Percentiles rank a stretch among this genome's conserved stretches.
phyloP scores from a whole-genome alignment of 2,329 filamentous ascomycete genomes.

The Diplodia seriata region DNA sequence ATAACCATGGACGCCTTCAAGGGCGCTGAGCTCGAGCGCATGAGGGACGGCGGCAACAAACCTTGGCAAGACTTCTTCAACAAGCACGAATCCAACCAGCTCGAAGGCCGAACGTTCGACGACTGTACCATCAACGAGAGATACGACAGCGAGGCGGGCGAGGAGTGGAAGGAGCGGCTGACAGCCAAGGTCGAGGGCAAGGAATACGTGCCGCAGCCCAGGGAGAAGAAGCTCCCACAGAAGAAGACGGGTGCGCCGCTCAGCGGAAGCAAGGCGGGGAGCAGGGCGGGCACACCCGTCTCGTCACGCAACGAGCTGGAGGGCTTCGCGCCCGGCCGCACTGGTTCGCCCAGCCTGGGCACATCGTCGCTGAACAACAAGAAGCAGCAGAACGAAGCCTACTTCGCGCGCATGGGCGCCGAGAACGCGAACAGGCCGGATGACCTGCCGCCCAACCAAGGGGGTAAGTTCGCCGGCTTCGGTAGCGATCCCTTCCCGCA shows the following conservation, averaged over 20 bases:
- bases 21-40: slow-evolving; percentile 85
- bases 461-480: slow-evolving; percentile 91
- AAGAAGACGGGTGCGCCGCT: slow-evolving; percentile 39
- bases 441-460: slow-evolving; percentile 81
- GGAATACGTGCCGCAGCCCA: slow-evolving; percentile 77
- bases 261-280: slow-evolving; percentile 45
- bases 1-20: slow-evolving; percentile 99
- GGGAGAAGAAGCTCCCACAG: slow-evolving; percentile 54
- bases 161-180: slow-evolving; percentile 93
- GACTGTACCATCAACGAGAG: slow-evolving; percentile 88
- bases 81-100: slow-evolving; percentile 53
- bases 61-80: slow-evolving; percentile 90
- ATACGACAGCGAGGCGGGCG: slow-evolving; percentile 87
- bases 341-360: slow-evolving; percentile 48
- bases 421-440: slow-evolving; percentile 81
- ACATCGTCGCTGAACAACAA: slow-evolving; percentile 51
- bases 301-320: slow-evolving; percentile 44
- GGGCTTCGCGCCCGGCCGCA: slow-evolving; percentile 42
- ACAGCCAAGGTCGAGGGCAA: slow-evolving; percentile 85
- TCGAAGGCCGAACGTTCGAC: slow-evolving; percentile 69
- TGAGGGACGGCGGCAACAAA: slow-evolving; percentile 90
- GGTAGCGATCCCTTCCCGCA: slow-evolving; percentile 73
- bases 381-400: slow-evolving; percentile 78
- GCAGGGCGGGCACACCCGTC: slow-evolving; percentile 50
- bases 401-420: slow-evolving; percentile 83